phyloP scores from a whole-genome alignment of 2,329 filamentous ascomycete genomes.

The Colletotrichum graminicola region DNA sequence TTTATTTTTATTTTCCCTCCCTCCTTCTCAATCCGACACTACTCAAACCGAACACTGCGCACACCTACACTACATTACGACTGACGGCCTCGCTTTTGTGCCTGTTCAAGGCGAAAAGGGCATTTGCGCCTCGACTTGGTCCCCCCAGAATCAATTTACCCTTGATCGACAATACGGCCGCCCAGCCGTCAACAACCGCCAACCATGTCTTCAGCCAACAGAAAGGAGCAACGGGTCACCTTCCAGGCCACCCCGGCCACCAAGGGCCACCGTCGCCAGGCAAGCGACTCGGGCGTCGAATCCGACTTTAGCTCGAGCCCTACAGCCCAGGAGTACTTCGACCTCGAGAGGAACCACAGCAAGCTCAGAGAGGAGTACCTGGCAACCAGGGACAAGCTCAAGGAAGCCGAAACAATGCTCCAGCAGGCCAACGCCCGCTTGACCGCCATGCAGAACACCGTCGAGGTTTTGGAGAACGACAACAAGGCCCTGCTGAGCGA shows the following conservation, averaged over 20 bases:
- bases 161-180: conserved; percentile 24
- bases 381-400: conserved; percentile 45
- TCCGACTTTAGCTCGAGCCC: conserved; percentile 43
- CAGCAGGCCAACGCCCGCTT: conserved; percentile 47
- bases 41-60: conserved; percentile 16
- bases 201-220: conserved; percentile 42
- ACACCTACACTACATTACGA: conserved; percentile 7
- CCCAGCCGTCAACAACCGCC: conserved; percentile 13
- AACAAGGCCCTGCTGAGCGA: conserved; percentile 47
- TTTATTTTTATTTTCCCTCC: no score
- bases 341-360: conserved; percentile 26
- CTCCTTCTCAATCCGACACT: background rate
- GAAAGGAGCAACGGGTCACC: conserved; percentile 39
- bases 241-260: conserved; percentile 34
- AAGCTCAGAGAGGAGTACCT: conserved; percentile 42
- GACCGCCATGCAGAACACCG: conserved; percentile 32
- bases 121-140: conserved; percentile 14
- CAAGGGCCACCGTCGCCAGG: conserved; percentile 42
- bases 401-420: conserved; percentile 1
- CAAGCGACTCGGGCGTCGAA: conserved; percentile 44
- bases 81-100: background rate
- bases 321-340: conserved; percentile 42
- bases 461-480: conserved; percentile 51
- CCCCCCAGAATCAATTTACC: conserved; percentile 8
- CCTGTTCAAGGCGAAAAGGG: conserved; percentile 14